These are phyloP conservation scores for Stentor roeselii DNA, from an alignment of 73 alveolate genomes.

Conservation along the genomic window DNA sequence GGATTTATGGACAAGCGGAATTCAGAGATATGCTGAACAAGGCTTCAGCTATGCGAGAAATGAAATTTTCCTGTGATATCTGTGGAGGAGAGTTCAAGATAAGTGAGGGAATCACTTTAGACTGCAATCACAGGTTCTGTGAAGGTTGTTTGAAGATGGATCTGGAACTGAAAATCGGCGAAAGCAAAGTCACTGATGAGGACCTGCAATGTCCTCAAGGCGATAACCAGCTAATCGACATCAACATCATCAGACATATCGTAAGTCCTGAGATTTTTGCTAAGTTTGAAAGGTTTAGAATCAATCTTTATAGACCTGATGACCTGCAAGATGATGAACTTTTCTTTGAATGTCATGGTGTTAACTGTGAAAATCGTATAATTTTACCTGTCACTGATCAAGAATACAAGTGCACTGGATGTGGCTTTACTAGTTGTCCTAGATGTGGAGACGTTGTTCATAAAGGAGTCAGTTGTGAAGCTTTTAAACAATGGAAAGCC, in stretches of 20 bases:
- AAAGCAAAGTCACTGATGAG: neutral
- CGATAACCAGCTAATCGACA: neutral
- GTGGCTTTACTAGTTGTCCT: neutral
- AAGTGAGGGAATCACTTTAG: conserved; percentile 1
- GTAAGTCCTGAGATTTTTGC: neutral
- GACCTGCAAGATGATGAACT: neutral
- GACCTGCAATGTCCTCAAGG: neutral
- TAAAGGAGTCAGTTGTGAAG: conserved; percentile 20
- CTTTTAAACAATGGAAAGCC: neutral
- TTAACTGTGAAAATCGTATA: neutral
- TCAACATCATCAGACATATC: neutral
- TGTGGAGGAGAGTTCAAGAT: neutral
- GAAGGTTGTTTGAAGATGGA: neutral
- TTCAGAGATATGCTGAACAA: neutral
- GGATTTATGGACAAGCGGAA: neutral
- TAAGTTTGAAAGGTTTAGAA: neutral
- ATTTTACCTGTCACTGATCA: neutral
- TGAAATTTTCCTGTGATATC: neutral
- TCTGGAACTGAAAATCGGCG: neutral
- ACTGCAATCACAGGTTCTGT: conserved; percentile 20
- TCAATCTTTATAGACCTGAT: neutral
- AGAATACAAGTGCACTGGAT: neutral
- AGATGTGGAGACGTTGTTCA: neutral
- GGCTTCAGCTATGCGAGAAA: neutral
- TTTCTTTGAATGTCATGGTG: neutral